Evolutionary conservation across 2,329 filamentous ascomycete genomes (phyloP).

Genomic region (Alternaria gaisen): DNA sequence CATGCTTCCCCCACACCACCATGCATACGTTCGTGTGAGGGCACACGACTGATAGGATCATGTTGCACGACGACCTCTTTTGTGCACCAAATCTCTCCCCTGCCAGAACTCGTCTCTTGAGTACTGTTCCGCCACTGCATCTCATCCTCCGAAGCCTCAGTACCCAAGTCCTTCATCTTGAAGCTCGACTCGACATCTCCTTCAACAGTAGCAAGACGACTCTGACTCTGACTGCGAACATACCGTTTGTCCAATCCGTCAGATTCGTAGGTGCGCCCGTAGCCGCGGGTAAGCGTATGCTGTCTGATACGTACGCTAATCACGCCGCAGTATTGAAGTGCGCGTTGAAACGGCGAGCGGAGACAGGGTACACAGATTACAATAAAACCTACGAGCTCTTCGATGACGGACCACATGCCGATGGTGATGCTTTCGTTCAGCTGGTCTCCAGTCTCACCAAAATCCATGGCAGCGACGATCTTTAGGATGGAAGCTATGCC

Average conservation of each 20-base stretch:
- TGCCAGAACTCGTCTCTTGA: not conserved
- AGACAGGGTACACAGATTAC: slow-evolving; percentile 37
- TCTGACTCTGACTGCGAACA: slow-evolving; percentile 8
- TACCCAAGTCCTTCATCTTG: slow-evolving; percentile 13
- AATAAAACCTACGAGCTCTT: slow-evolving; percentile 33
- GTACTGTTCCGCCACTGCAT: slow-evolving; percentile 4
- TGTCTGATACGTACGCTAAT: slow-evolving; percentile 9
- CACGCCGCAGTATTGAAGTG: slow-evolving; percentile 21
- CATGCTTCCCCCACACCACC: slow-evolving; percentile 10
- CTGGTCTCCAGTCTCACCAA: slow-evolving; percentile 21
- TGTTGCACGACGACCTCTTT: slow-evolving; percentile 21
- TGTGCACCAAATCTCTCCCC: slow-evolving; percentile 23
- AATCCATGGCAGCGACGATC: slow-evolving; percentile 25
- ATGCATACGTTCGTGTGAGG: slow-evolving; percentile 7
- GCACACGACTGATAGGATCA: slow-evolving; percentile 15
- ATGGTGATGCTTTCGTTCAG: slow-evolving; percentile 26
- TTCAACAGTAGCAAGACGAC: slow-evolving; percentile 4
- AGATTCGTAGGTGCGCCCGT: slow-evolving; percentile 5
- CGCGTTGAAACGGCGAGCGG: slow-evolving; percentile 27
- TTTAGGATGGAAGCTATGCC: slow-evolving; percentile 29
- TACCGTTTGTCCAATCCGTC: not conserved
- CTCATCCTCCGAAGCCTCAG: slow-evolving; percentile 12
- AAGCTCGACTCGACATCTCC: slow-evolving; percentile 1
- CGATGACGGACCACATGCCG: slow-evolving; percentile 34
- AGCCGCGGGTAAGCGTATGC: slow-evolving; percentile 10